Evolutionary conservation across 2,329 filamentous ascomycete genomes (phyloP), one percentile per base, ranked within the genome.

Genomic region (Westerdykella ornata): DNA sequence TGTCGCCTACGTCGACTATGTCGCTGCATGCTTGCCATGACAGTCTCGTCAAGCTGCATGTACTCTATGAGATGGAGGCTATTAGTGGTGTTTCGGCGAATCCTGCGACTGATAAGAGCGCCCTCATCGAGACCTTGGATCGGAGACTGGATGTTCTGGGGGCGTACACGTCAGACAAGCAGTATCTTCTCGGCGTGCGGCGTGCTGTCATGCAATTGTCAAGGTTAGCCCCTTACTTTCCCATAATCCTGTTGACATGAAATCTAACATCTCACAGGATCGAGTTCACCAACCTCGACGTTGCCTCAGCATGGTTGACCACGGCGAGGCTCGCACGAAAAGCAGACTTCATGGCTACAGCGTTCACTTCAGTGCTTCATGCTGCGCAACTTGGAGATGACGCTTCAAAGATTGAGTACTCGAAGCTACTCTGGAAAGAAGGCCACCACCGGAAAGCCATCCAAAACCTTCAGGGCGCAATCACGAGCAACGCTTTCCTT

Each of bases 371-470:
- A 12, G 88, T 97, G 17, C 75, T 97, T 2, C 88, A 92, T 66
- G 92, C 94, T 9, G 84, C 85, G 16, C 79, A 84, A 46, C 76
- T 95, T 9, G 86, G 87, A 15, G 88, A 95, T 52, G 82, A 85
- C 44, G 87, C 86, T 2, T 88, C 90, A 9, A 90, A 87, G 8
- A 92, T 98, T 46, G 94, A 98, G 62, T 90, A 98, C 62, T 88
- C 92, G 2, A 82, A 89, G 45, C 74, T 98, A 20, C 71, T 97
- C 6, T 98, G 92, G 88, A 88, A 85, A 53, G 88, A 96, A 62
- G 87, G 88, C 1, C 85, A 96, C 57, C 88, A 90, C 60, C 80
- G 92, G 45, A 95, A 97, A 66, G 94, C 92, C 1, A 98, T 98
- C 46, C 88, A 94, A 53, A 85, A 84, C 35, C 73, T 98, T 3